Conservation (phyloP, 495 filamentous ascomycete genomes). For the Hypoxylon fragiforme region DNA sequence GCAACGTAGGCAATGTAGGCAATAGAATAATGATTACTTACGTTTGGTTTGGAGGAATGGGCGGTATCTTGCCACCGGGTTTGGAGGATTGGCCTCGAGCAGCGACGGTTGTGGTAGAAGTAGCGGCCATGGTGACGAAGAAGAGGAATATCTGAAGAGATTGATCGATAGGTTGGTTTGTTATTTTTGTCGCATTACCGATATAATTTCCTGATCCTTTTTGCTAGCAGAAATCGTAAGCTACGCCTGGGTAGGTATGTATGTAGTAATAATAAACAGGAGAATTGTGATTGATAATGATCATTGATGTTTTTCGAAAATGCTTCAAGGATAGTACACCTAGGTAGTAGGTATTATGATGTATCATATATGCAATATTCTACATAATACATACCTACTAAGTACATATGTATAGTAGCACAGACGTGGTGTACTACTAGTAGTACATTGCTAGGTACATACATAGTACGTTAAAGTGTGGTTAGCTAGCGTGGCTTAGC, state of each 20-base stretch:
- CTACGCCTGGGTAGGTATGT: too few species aligned
- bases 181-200: neutral
- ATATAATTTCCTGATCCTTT: neutral
- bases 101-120: slow-evolving; percentile 20
- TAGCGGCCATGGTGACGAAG: slow-evolving; percentile 14
- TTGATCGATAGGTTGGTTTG: too few species aligned
- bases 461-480: neutral
- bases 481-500: too few species aligned
- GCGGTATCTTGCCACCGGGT: slow-evolving; percentile 44
- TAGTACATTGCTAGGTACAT: neutral
- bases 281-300: too few species aligned
- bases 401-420: too few species aligned
- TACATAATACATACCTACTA: neutral
- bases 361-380: too few species aligned
- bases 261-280: too few species aligned
- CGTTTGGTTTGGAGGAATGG: slow-evolving; percentile 71
- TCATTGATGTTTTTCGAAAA: too few species aligned
- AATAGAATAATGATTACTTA: slow-evolving; percentile 50
- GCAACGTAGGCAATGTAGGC: neutral
- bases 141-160: neutral
- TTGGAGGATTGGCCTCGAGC: slow-evolving; percentile 28
- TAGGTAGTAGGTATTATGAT: too few species aligned
- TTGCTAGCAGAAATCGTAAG: too few species aligned
- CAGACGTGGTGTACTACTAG: too few species aligned
- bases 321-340: too few species aligned